These are phyloP conservation scores for Mycena venus DNA, from an alignment of 768 basidiomycete genomes.

Conservation along the genomic window DNA sequence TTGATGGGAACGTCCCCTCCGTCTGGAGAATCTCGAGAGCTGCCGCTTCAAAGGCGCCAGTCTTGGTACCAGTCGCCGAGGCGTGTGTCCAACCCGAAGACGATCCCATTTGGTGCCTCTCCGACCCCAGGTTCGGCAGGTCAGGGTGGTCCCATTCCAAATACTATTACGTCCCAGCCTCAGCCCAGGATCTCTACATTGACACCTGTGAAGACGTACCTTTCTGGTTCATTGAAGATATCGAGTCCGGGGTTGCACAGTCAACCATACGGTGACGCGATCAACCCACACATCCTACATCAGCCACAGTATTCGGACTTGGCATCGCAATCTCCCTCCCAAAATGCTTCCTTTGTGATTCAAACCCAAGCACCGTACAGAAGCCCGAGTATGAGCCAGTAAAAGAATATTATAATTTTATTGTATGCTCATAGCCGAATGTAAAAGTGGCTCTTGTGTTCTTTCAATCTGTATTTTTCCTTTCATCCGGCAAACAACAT, in stretches of 20 bases:
- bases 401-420: constrained; percentile 1
- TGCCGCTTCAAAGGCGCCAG: neutral
- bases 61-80: constrained; percentile 26
- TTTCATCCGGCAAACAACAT: too few species aligned
- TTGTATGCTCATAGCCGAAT: too few species aligned
- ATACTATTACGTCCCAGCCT: neutral
- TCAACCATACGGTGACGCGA: neutral
- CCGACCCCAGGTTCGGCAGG: neutral
- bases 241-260: neutral
- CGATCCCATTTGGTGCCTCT: neutral
- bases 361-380: constrained; percentile 70
- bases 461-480: neutral
- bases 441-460: too few species aligned
- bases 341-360: constrained; percentile 10
- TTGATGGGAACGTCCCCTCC: neutral
- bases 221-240: constrained; percentile 20
- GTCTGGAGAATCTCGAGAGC: neutral
- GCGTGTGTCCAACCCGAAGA: constrained; percentile 11
- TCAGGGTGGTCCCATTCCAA: neutral
- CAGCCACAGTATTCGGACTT: neutral
- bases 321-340: neutral
- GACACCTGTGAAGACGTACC: neutral
- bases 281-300: constrained; percentile 4
- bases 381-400: constrained; percentile 58
- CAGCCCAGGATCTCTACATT: neutral